Conservation (phyloP, 139 green algal genomes). For the Yamagishiella unicocca region DNA sequence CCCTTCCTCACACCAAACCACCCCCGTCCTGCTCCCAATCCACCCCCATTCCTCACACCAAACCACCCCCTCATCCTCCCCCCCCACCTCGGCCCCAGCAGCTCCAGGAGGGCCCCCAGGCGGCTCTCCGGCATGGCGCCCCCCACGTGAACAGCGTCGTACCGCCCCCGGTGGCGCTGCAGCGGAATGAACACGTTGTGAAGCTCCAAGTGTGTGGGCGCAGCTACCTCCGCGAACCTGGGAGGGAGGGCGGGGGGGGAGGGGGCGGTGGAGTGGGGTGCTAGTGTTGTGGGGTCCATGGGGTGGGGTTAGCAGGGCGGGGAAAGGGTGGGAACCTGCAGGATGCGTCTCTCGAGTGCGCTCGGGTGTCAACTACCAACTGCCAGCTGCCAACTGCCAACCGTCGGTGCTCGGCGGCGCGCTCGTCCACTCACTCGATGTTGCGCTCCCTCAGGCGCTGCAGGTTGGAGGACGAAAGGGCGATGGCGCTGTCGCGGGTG, state of each 20-base stretch:
- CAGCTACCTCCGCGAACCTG: slow-evolving; percentile 60
- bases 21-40: too few species aligned
- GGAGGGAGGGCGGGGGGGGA: background rate
- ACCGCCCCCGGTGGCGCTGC: slow-evolving; percentile 51
- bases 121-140: slow-evolving; percentile 63
- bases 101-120: slow-evolving; percentile 55
- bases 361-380: too few species aligned
- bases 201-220: slow-evolving; percentile 47
- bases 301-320: too few species aligned
- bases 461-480: slow-evolving; percentile 51
- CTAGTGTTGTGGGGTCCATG: too few species aligned
- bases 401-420: too few species aligned
- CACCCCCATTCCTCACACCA: background rate
- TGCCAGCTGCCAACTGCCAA: too few species aligned
- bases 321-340: too few species aligned
- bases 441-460: slow-evolving; percentile 31
- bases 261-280: background rate
- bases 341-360: too few species aligned
- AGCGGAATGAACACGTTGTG: slow-evolving; percentile 75
- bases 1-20: too few species aligned
- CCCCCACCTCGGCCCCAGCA: slow-evolving; percentile 59
- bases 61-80: background rate
- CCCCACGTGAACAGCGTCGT: slow-evolving; percentile 76
- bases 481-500: slow-evolving; percentile 51
- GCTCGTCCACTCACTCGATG: slow-evolving; percentile 50